Conservation (phyloP, 2,329 filamentous ascomycete genomes). For the Colletotrichum endophyticum region DNA sequence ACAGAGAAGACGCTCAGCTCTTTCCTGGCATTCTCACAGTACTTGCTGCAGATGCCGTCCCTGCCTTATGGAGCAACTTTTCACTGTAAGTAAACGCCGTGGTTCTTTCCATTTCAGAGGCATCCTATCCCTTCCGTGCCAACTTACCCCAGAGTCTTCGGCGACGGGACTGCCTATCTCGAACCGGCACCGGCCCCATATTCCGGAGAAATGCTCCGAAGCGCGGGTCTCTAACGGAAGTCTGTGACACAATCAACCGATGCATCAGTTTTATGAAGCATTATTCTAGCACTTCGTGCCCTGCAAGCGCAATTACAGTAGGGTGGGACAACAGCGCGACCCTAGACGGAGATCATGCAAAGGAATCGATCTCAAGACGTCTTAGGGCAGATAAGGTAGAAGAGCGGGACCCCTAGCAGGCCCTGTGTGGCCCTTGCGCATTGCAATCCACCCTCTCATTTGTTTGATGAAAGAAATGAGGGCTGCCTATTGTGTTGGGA, state of each 20-base stretch:
- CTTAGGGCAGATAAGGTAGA: neutral
- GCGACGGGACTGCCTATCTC: neutral
- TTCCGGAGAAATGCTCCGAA: neutral
- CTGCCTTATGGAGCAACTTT: neutral
- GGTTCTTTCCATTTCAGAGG: neutral
- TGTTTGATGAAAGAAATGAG: neutral
- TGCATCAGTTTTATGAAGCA: neutral
- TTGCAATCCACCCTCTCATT: neutral
- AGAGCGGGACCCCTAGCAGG: neutral
- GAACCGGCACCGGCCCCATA: neutral
- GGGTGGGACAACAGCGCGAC: neutral
- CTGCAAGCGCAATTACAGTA: neutral
- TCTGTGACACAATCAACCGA: neutral
- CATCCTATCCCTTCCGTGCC: neutral
- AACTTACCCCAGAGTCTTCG: neutral
- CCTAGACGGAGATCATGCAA: conserved; percentile 11
- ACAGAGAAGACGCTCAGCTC: neutral
- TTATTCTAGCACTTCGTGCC: neutral
- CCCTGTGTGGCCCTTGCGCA: neutral
- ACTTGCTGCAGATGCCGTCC: neutral
- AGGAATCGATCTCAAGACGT: neutral
- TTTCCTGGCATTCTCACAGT: neutral
- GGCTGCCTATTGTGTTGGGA: neutral
- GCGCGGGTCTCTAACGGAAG: neutral
- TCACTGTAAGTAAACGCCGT: neutral